phyloP scores from a whole-genome alignment of 169 alveolate genomes.

The Cryptosporidium meleagridis region DNA sequence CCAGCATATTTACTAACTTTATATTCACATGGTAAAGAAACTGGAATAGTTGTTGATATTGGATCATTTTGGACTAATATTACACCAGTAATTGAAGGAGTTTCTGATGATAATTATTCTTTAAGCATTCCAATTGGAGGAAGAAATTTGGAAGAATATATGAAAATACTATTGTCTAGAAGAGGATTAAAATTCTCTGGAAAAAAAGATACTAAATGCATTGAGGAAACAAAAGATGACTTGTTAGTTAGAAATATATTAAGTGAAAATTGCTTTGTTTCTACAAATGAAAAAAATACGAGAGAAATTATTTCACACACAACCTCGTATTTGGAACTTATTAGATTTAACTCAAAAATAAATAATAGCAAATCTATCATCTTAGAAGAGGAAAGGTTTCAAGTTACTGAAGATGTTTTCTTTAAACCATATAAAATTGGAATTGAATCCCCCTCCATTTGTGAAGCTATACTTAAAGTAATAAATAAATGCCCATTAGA shows the following conservation, averaged over 20 bases:
- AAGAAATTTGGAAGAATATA: slow-evolving; percentile 36
- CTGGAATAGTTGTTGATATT: slow-evolving; percentile 65
- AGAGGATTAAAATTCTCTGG: slow-evolving; percentile 41
- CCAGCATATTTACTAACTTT: slow-evolving; percentile 50
- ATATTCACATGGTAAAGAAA: slow-evolving; percentile 58
- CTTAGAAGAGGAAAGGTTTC: slow-evolving; percentile 71
- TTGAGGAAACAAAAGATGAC: slow-evolving; percentile 52
- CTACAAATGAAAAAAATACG: slow-evolving; percentile 21
- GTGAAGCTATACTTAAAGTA: slow-evolving; percentile 62
- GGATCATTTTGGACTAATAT: slow-evolving; percentile 73
- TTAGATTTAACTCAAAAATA: background rate
- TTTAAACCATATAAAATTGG: slow-evolving; percentile 48
- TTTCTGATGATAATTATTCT: slow-evolving; percentile 42
- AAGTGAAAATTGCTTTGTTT: slow-evolving; percentile 64
- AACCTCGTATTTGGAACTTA: slow-evolving; percentile 44
- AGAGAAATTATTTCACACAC: slow-evolving; percentile 33
- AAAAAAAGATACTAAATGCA: slow-evolving; percentile 3
- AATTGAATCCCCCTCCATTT: slow-evolving; percentile 53
- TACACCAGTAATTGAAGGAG: slow-evolving; percentile 59
- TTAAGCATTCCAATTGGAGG: slow-evolving; percentile 66
- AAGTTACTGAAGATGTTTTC: slow-evolving; percentile 65
- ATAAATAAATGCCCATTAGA: slow-evolving; percentile 63
- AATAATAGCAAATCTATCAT: background rate
- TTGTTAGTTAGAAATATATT: slow-evolving; percentile 15
- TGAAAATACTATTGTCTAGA: slow-evolving; percentile 26